Evolutionary conservation across 306 rosid genomes (phyloP), one percentile per base, ranked within the genome.

Genomic region (Prunus mume): DNA sequence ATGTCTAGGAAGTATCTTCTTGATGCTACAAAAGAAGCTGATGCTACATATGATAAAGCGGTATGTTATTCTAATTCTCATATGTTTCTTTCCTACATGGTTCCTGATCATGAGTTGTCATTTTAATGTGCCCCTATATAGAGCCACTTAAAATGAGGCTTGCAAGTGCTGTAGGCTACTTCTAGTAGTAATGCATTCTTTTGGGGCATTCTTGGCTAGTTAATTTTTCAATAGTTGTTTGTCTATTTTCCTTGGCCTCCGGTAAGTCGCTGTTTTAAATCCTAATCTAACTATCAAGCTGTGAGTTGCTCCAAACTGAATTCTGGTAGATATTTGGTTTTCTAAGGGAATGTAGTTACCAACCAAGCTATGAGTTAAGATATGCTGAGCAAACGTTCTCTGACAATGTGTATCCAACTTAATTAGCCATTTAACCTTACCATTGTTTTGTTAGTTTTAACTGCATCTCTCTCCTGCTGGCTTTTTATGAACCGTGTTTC

Each of bases 11-110:
- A 92, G 79, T 89, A 86, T 88, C 99, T 96, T 67, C 85, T 80
- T 68, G 96, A 89, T 82, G 98, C 99, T 47, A 91, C 93, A 12
- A 96, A 92, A 81, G 96, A 96, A 85, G 97, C 96, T 74, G 89
- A 97, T 34, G 81, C 89, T 76, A 88, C 93, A 32, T 91, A 95
- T 69, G 90, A 91, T 76, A 92, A 91, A 96, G 96, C 97, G 72
- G 99, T 95, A 85, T 70, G 90, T 81, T 58, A 73, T 77, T 46
- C 65, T 75, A 7, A 51, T 60, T 67, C 76, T 20, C 51, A 14
- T 20, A 34, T 12, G 45, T 30, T 14, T 19, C 50, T 13, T 43
- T 17, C 30, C 22, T 11, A 55, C 0, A 2, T 5, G 34, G 19
- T 43, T 28, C 52, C 43, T 51, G 54, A 19, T 79, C 14, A 24